Conservation (phyloP, 805 yeast species). For the Starmerella gropengiesseri region DNA sequence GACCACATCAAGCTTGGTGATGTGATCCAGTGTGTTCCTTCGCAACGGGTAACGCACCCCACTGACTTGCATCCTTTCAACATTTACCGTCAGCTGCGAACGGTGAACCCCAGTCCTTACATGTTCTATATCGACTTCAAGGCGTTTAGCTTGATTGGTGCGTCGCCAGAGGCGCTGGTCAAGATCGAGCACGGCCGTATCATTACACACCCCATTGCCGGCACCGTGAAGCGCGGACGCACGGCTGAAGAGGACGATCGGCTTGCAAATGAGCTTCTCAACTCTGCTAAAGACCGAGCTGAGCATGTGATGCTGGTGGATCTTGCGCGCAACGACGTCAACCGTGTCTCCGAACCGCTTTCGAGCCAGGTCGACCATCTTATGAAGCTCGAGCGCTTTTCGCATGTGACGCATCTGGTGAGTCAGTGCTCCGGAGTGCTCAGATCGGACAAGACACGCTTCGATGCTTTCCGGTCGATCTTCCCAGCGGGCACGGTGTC, state of each 20-base stretch:
- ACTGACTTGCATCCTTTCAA: conserved; percentile 94
- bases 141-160: conserved; percentile 83
- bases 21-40: conserved; percentile 95
- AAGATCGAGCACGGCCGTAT: conserved; percentile 71
- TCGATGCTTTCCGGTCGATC: conserved; percentile 93
- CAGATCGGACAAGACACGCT: conserved; percentile 72
- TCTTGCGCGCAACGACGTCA: conserved; percentile 90
- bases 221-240: conserved; percentile 83
- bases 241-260: conserved; percentile 85
- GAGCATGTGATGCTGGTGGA: conserved; percentile 99
- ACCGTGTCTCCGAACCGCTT: conserved; percentile 81
- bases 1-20: conserved; percentile 82
- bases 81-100: conserved; percentile 83
- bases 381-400: conserved; percentile 81
- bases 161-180: conserved; percentile 90
- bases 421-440: conserved; percentile 89
- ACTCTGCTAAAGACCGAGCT: conserved; percentile 83
- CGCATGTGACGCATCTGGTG: conserved; percentile 94
- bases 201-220: conserved; percentile 96
- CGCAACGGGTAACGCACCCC: conserved; percentile 92
- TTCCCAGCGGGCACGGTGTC: conserved; percentile 99
- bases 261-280: conserved; percentile 60
- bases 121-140: conserved; percentile 84
- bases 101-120: conserved; percentile 96
- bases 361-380: conserved; percentile 80